Conservation (phyloP, 2,329 filamentous ascomycete species). For the Clonostachys sp. region DNA sequence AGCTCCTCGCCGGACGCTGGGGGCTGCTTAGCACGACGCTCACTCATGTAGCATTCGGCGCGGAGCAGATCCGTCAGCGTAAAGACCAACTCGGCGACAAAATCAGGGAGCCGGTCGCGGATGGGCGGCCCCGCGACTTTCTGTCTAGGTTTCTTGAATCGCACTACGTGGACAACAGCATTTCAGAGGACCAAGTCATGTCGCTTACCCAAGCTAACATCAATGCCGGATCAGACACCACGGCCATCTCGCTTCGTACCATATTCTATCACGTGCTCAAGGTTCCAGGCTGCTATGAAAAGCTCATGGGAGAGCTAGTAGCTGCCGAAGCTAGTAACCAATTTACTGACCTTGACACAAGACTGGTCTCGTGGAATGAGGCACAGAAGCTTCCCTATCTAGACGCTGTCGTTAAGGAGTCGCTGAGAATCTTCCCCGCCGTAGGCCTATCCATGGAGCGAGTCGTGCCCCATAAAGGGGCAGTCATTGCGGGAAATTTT, state of each 20-base stretch:
- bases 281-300: conserved; percentile 11
- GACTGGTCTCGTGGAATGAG: conserved; percentile 46
- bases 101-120: too few relatives aligned
- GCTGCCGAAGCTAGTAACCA: conserved; percentile 3
- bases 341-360: conserved; percentile 20
- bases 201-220: conserved; percentile 22
- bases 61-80: too few relatives aligned
- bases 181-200: conserved; percentile 10
- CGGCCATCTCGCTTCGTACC: conserved; percentile 37
- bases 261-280: conserved; percentile 38
- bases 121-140: neutral
- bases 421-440: neutral
- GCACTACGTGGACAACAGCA: conserved; percentile 15
- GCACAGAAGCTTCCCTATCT: neutral
- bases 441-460: neutral
- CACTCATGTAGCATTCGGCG: too few relatives aligned
- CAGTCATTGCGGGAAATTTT: conserved; percentile 8
- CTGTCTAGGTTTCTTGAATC: conserved; percentile 17
- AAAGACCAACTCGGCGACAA: too few relatives aligned
- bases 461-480: too few relatives aligned
- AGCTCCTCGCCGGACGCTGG: too few relatives aligned
- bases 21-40: too few relatives aligned
- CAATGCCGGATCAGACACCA: conserved; percentile 36
- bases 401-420: neutral
- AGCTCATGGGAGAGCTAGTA: conserved; percentile 10